Percentiles rank a stretch among this genome's conserved stretches.
Conservation (phyloP, 2,329 filamentous ascomycete species). For the Blastomyces gilchristii region DNA sequence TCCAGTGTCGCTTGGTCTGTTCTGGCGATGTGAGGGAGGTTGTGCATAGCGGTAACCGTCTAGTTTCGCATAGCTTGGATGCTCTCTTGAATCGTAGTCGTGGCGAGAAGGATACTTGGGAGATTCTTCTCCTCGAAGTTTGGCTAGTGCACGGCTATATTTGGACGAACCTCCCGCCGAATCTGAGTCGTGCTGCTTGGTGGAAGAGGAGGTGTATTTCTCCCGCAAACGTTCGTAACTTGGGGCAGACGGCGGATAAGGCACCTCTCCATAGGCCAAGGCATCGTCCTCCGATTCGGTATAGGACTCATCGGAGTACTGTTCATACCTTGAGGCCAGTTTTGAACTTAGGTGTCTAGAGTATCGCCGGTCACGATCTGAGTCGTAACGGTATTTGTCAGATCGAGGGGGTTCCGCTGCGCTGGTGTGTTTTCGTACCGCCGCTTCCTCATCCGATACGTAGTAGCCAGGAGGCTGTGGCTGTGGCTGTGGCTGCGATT, state of each 20-base stretch:
- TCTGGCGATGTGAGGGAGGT: slow-evolving; percentile 17
- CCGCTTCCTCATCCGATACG: slow-evolving; percentile 22
- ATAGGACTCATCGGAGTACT: slow-evolving; percentile 13
- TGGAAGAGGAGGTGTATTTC: slow-evolving; percentile 4
- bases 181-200: slow-evolving; percentile 10
- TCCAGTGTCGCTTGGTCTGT: slow-evolving; percentile 15
- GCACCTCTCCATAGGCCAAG: slow-evolving; percentile 30
- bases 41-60: slow-evolving; percentile 26
- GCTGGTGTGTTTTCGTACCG: neutral
- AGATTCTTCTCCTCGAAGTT: slow-evolving; percentile 3
- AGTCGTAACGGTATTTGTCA: slow-evolving; percentile 14
- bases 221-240: slow-evolving; percentile 1
- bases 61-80: slow-evolving; percentile 29
- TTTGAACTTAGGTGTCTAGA: slow-evolving; percentile 7
- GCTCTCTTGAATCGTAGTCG: slow-evolving; percentile 16
- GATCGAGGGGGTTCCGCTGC: neutral
- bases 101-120: neutral
- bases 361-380: slow-evolving; percentile 17
- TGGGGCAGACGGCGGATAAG: slow-evolving; percentile 5
- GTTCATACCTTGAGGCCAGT: slow-evolving; percentile 9
- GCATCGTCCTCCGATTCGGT: slow-evolving; percentile 18
- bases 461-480: slow-evolving; percentile 17
- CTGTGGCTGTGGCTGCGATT: neutral
- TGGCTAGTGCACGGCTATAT: slow-evolving; percentile 12
- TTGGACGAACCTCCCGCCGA: slow-evolving; percentile 10